These are phyloP conservation scores for Anisodus tanguticus DNA, from an alignment of 257 asterid genomes.

Conservation along the genomic window DNA sequence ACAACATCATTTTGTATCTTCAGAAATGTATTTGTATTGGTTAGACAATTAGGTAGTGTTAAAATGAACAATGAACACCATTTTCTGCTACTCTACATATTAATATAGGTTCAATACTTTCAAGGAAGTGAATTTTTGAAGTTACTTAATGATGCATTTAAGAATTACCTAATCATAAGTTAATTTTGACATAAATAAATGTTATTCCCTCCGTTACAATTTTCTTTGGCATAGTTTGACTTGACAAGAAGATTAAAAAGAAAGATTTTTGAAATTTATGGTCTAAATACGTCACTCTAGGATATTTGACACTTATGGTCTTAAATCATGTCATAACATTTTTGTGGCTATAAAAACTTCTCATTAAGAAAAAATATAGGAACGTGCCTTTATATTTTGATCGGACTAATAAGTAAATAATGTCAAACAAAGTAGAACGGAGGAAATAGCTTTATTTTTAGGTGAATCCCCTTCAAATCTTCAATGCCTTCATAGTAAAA, in stretches of 20 bases:
- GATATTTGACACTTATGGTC: not conserved
- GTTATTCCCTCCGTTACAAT: not conserved
- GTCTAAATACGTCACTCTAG: not conserved
- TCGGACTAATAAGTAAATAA: constrained; percentile 7
- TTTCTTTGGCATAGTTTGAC: not conserved
- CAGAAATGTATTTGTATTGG: not conserved
- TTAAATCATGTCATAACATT: not conserved
- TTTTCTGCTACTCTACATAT: constrained; percentile 1
- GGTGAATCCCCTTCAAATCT: not conserved
- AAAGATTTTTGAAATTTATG: not conserved
- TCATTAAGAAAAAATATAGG: not conserved
- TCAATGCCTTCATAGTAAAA: not conserved
- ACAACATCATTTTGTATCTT: not conserved
- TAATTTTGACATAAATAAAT: not conserved
- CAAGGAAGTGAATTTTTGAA: constrained; percentile 9
- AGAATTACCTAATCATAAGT: not conserved
- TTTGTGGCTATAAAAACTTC: not conserved
- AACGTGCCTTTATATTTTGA: not conserved
- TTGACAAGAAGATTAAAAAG: not conserved
- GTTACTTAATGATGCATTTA: not conserved
- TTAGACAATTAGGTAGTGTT: not conserved
- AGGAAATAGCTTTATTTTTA: not conserved
- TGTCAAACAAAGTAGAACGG: not conserved
- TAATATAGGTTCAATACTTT: not conserved
- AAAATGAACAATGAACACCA: not conserved